Base-by-base conservation (phyloP, 1,284 basidiomycete genomes). In the Porogramme epimiltina region DNA sequence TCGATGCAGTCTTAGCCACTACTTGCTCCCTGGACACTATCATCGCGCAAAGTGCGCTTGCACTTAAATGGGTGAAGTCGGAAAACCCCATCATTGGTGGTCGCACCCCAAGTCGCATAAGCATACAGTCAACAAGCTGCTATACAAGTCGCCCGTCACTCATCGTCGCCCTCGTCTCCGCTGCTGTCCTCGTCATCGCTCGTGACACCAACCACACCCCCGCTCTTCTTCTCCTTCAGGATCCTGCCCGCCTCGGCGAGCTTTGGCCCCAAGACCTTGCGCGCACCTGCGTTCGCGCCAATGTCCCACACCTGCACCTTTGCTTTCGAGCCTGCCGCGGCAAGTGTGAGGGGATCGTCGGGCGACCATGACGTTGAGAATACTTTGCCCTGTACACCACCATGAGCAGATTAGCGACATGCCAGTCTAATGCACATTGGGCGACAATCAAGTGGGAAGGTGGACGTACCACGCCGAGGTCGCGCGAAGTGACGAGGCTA, bases 281-380 rank as follows among this genome's bases (percentile, higher is more conserved):
- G 76, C 3, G 82, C 91, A 23, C 89, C 89, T 16, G 78, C 71
- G 63, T 91, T 95, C 4, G 86, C 79, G 15, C 85, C 89, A 31
- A 93, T 80, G 62, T 99, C 95, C 94, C 97, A 99, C 10, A 99
- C 80, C 67, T 98, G 95, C 4, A 99, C 70, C 62, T 89, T 93
- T 2, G 93, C 96, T 63, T 92, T 91, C 6, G 91, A 94, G 4
- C 97, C 97, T 13, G 91, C 97, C 2, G 93, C 95, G 1, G 95
- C 96, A 41, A 99, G 70, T 1, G 93, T 97, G 47, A 98, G 84
- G 0, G 95, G 90, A 63, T 97, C 92, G 68, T 98, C 94, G 0
- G 97, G 96, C 20, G 92, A 95, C 78, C 92, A 98, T 3, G 82
- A 77, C 0, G 89, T 80, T 1, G 94, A 89, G 72, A 99, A 99